Percentiles rank a stretch among this genome's conserved stretches.
Conservation (phyloP, 176 grass and related monocot genomes). For the Eragrostis nindensis region DNA sequence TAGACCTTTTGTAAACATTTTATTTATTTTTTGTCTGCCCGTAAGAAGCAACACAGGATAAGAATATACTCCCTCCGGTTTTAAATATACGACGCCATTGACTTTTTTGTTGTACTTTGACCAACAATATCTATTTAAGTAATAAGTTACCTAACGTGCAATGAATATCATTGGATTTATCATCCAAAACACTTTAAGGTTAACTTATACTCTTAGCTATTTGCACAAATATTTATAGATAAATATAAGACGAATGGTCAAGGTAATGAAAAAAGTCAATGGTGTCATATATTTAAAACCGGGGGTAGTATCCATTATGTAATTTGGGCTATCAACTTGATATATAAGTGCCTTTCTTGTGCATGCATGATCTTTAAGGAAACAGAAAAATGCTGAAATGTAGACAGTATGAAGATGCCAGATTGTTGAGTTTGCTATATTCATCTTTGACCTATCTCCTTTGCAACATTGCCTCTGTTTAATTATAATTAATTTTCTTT, state of each 20-base stretch:
- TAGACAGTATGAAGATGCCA: not conserved
- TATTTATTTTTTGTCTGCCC: not conserved
- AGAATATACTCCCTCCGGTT: no score
- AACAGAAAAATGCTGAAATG: not conserved
- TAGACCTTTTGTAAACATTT: not conserved
- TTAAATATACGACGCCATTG: no score
- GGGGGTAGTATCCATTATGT: constrained; percentile 18
- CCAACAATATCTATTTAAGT: no score
- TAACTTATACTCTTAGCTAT: no score
- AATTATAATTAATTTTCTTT: constrained; percentile 26
- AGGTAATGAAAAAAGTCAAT: no score
- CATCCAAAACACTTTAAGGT: no score
- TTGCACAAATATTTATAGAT: no score
- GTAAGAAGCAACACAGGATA: not conserved
- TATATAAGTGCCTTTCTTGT: not conserved
- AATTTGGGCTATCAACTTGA: not conserved
- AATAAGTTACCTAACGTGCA: no score
- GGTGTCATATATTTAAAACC: no score
- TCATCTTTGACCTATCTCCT: constrained; percentile 4
- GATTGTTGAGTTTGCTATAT: not conserved
- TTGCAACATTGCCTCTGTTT: constrained; percentile 17
- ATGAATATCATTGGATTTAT: no score
- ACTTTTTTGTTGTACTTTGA: no score
- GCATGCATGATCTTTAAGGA: not conserved
- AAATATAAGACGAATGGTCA: no score